Base-by-base conservation (phyloP, 192 early-diverging fungal genomes). In the Umbelopsis ramanniana region DNA sequence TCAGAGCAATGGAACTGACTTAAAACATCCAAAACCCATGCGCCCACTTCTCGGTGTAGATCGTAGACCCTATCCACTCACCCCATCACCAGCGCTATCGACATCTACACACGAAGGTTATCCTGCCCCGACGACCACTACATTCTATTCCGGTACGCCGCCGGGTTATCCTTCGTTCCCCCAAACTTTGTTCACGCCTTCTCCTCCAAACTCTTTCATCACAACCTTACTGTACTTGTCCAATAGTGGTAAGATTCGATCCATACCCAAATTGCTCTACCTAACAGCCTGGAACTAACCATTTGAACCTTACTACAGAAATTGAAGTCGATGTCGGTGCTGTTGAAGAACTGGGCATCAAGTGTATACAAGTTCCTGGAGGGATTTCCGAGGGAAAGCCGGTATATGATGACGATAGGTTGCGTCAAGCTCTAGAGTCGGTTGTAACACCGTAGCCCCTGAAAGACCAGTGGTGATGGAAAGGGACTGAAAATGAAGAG, bases 181-280 rank as follows among this genome's bases (percentile, higher is more conserved):
- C 0, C 71, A 54, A 43, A 19, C 50, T 57, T 33, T 72, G 29
- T 72, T 72, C 4, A 29, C 24, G 0, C 71, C 71, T 33, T 40
- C 52, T 23, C 53, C 17, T 17, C 53, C 71, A 72, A 81, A 43
- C 69, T 75, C 72, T 71, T 88, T 82, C 45, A 83, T 88, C 21
- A 88, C 84, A 3, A 84, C 85, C 60, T 50, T 88, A 57, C 68
- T 88, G 19, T 88, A 83, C 47, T 63, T 88, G 55, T 76, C 79
- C 26, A 88, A 85, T 72, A 83, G 82, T 17, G 74, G 57, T 63
- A 63, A 17, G 57, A n/a, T 50, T 21, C 14, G 6, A n/a, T 50
- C 6, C 40, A 43, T 63, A 37, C 26, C 5, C 12, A 38, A 15
- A 37, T n/a, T 19, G 11, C 7, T 63, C 3, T 19, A 22, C 23